Evolutionary conservation across 148 eudicot species (phyloP).

Genomic region (Limonium bicolor): DNA sequence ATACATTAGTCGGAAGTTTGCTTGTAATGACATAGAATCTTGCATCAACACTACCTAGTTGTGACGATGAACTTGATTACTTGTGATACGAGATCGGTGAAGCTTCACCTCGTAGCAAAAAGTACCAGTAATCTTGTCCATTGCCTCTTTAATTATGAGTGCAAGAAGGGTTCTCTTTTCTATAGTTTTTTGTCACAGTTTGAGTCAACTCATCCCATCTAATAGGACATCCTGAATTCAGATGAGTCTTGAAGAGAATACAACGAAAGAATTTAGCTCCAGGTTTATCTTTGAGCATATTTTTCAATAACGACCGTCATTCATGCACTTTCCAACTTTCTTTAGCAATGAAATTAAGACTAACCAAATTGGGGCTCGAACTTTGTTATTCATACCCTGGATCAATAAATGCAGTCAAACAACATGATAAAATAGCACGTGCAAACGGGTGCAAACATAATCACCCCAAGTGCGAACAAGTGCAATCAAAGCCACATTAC

Average conservation of each 20-base stretch:
- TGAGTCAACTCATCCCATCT: slow-evolving; percentile 77
- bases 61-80: slow-evolving; percentile 50
- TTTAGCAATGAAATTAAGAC: too few relatives aligned
- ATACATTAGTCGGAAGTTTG: slow-evolving; percentile 51
- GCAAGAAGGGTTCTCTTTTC: slow-evolving; percentile 66
- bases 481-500: too few relatives aligned
- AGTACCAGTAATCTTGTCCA: slow-evolving; percentile 40
- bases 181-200: slow-evolving; percentile 55
- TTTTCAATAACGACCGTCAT: slow-evolving; percentile 33
- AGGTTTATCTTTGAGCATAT: slow-evolving; percentile 60
- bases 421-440: too few relatives aligned
- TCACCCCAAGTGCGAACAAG: too few relatives aligned
- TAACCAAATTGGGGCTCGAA: too few relatives aligned
- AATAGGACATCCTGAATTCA: slow-evolving; percentile 80
- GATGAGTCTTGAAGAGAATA: slow-evolving; percentile 69
- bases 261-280: slow-evolving; percentile 80
- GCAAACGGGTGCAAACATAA: too few relatives aligned
- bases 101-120: slow-evolving; percentile 91
- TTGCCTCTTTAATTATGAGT: slow-evolving; percentile 70
- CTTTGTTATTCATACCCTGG: too few relatives aligned
- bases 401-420: too few relatives aligned
- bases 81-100: slow-evolving; percentile 54
- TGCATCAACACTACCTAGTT: slow-evolving; percentile 45
- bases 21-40: slow-evolving; percentile 71
- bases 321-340: too few relatives aligned